Conservation (phyloP, 2,329 filamentous ascomycete species). For the Diaporthe helianthi region DNA sequence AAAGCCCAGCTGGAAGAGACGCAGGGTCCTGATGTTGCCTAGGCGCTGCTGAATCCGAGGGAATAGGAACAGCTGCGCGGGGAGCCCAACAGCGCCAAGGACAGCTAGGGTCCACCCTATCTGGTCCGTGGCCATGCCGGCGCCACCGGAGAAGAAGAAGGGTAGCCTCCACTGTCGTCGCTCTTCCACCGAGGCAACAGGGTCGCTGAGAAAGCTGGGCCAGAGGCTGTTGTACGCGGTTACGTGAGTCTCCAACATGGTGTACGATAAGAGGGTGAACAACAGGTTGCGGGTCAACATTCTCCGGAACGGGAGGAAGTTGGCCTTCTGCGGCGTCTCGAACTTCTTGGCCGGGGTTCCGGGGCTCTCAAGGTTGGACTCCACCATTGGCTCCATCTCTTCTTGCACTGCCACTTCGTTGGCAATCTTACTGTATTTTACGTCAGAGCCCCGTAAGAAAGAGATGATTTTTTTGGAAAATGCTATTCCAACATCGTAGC, state of each 20-base stretch:
- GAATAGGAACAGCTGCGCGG: not conserved
- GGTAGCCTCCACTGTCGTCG: not conserved
- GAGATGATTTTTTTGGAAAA: not conserved
- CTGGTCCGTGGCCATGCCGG: not conserved
- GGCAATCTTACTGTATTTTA: not conserved
- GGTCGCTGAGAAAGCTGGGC: not conserved
- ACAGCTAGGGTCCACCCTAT: not conserved
- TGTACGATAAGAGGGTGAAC: not conserved
- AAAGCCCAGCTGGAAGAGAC: not conserved
- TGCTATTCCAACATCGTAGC: not conserved
- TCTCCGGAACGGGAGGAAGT: not conserved
- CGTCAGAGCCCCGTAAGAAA: not conserved
- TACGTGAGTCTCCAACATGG: not conserved
- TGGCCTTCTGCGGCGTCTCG: not conserved
- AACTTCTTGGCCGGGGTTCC: not conserved
- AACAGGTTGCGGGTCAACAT: not conserved
- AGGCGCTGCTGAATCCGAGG: not conserved
- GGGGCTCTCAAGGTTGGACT: not conserved
- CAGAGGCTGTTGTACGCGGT: not conserved
- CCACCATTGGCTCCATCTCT: not conserved
- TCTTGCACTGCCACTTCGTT: not conserved
- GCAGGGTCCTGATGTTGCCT: not conserved
- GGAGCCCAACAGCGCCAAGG: not conserved
- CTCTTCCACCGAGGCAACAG: not conserved
- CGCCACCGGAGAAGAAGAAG: not conserved